Evolutionary conservation across 495 filamentous ascomycete species (phyloP).

Genomic region (Hypomontagnella monticulosa): DNA sequence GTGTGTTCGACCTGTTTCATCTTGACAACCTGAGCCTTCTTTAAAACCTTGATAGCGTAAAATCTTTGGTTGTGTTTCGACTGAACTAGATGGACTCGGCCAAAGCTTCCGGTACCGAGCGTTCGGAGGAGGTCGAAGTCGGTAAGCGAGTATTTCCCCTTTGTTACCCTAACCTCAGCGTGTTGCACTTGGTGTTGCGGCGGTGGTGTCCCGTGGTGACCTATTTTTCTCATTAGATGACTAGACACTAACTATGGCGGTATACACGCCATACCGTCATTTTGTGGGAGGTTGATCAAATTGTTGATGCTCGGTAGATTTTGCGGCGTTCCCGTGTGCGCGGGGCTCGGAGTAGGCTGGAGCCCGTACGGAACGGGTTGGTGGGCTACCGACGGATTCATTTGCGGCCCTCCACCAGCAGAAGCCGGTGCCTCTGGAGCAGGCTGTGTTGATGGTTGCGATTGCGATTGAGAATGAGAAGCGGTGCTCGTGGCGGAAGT

Average conservation of each 20-base stretch:
- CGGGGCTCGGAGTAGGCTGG: slow-evolving; percentile 40
- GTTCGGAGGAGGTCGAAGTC: slow-evolving; percentile 92
- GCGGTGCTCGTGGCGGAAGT: slow-evolving; percentile 47
- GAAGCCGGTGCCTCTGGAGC: slow-evolving; percentile 36
- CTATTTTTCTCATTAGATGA: slow-evolving; percentile 37
- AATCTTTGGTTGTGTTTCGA: slow-evolving; percentile 96
- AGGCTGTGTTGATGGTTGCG: slow-evolving; percentile 32
- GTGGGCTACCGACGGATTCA: slow-evolving; percentile 43
- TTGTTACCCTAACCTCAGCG: slow-evolving; percentile 73
- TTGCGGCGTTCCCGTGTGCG: slow-evolving; percentile 54
- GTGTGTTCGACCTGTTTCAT: slow-evolving; percentile 99
- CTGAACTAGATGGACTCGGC: slow-evolving; percentile 93
- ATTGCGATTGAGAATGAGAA: slow-evolving; percentile 42
- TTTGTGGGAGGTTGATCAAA: slow-evolving; percentile 71
- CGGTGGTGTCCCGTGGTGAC: slow-evolving; percentile 51
- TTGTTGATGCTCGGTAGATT: slow-evolving; percentile 76
- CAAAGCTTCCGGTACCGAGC: slow-evolving; percentile 95
- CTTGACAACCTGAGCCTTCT: slow-evolving; percentile 98
- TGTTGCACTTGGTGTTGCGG: slow-evolving; percentile 40
- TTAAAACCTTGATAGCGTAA: slow-evolving; percentile 97
- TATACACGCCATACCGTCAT: slow-evolving; percentile 52
- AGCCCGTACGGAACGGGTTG: slow-evolving; percentile 43
- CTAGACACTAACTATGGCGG: slow-evolving; percentile 44
- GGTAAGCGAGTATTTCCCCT: slow-evolving; percentile 94
- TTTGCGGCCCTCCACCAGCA: slow-evolving; percentile 46